Percentiles rank a stretch among this genome's conserved stretches.
phyloP scores from a whole-genome alignment of 495 filamentous ascomycete species.

The Neurospora sp. region DNA sequence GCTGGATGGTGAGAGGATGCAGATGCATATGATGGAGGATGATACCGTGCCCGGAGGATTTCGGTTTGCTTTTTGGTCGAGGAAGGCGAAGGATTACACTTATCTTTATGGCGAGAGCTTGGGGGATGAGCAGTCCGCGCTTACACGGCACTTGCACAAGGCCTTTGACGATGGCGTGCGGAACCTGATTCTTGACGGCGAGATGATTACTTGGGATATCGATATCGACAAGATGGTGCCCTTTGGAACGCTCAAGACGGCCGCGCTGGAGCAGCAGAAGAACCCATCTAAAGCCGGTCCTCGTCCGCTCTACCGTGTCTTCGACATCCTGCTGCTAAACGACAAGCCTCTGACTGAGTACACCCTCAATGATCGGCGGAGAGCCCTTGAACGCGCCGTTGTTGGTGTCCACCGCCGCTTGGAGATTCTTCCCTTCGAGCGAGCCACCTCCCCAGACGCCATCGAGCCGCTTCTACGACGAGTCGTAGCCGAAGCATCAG shows the following conservation, averaged over 20 bases:
- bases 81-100: slow-evolving; percentile 94
- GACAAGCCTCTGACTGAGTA: slow-evolving; percentile 68
- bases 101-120: slow-evolving; percentile 81
- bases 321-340: slow-evolving; percentile 88
- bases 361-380: slow-evolving; percentile 69
- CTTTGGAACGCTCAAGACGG: slow-evolving; percentile 90
- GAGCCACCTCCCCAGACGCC: slow-evolving; percentile 53
- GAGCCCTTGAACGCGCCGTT: slow-evolving; percentile 59
- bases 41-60: slow-evolving; percentile 54
- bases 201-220: slow-evolving; percentile 99
- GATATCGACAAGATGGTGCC: slow-evolving; percentile 71
- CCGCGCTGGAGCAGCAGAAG: slow-evolving; percentile 68
- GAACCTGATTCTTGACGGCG: slow-evolving; percentile 85
- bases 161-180: slow-evolving; percentile 71
- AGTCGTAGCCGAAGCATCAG: slow-evolving; percentile 78
- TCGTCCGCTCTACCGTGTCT: slow-evolving; percentile 73
- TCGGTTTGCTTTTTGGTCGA: slow-evolving; percentile 82
- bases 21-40: slow-evolving; percentile 84
- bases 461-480: slow-evolving; percentile 70
- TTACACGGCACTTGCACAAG: slow-evolving; percentile 68
- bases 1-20: slow-evolving; percentile 93
- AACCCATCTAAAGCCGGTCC: slow-evolving; percentile 63
- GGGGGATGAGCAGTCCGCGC: slow-evolving; percentile 60
- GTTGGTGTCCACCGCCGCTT: slow-evolving; percentile 58
- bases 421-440: slow-evolving; percentile 68